Base-by-base conservation (phyloP, 2,329 filamentous ascomycete genomes). In the Aspergillus eucalypticola region DNA sequence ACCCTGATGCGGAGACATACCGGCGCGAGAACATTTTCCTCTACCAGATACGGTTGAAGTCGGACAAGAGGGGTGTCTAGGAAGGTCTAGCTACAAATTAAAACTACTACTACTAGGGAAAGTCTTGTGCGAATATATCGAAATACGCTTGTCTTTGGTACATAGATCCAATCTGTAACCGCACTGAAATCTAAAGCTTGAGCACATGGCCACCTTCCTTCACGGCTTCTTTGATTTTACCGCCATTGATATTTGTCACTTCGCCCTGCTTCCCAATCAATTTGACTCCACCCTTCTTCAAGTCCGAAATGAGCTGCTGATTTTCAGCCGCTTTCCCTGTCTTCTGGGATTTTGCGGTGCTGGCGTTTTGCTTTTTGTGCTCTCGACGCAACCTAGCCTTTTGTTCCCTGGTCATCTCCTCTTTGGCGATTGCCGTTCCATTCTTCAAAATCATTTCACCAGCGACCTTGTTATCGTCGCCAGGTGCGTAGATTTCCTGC, bases 201-300 rank as follows among this genome's bases (percentile, higher is more conserved):
- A 78, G 61, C 29, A 61, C 65, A 64, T 74, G 72, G 8, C 64
- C 70, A 44, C 68, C 72, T 56, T 58, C 70, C 50, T 66, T 72
- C 38, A 64, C 44, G 25, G 53, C 58, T 41, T 63, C 55, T 35
- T 60, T 81, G 46, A 89, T 84, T 79, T 90, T 89, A 71, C 90
- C 91, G 29, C 93, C 93, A 67, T 95, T 88, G 35, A 96, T 84
- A 78, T 96, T 90, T 17, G 89, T 88, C 57, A 96, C 80, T 75
- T 93, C 89, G 55, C 94, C 94, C 81, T 91, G 93, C 78, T 90
- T 90, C 64, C 92, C 93, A 78, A 97, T 95, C 61, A 98, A 86
- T 83, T 90, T 94, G 68, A 97, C 94, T 61, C 91, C 91, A 55
- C 91, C 92, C 83, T 90, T 91, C 81, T 89, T 91, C 71, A 94